phyloP scores from a whole-genome alignment of 768 basidiomycete species.

The Kwoniella shandongensis region DNA sequence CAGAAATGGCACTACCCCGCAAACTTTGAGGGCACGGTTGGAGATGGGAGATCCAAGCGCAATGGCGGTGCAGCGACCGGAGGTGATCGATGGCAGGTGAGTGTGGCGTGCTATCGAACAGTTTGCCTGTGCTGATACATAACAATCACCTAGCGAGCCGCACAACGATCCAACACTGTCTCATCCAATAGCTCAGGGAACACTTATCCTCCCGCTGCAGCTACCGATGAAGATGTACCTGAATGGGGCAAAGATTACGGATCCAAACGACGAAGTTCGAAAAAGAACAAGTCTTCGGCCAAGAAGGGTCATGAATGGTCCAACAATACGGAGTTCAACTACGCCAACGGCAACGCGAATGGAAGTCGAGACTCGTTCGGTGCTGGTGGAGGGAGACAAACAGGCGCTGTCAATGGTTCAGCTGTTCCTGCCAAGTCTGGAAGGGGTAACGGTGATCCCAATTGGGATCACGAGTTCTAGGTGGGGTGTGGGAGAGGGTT shows the following conservation, averaged over 20 bases:
- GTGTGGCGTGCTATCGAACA: neutral
- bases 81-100: conserved; percentile 43
- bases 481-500: neutral
- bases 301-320: conserved; percentile 19
- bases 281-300: conserved; percentile 20
- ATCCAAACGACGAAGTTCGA: conserved; percentile 23
- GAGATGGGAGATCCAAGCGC: conserved; percentile 27
- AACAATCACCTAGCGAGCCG: conserved; percentile 17
- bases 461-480: conserved; percentile 33
- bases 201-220: conserved; percentile 25
- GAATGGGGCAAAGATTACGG: conserved; percentile 55
- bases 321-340: neutral
- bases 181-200: conserved; percentile 12
- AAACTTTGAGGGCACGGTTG: conserved; percentile 53
- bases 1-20: conserved; percentile 53
- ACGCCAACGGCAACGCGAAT: conserved; percentile 5
- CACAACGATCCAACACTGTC: conserved; percentile 16
- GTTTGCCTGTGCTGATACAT: too few relatives aligned
- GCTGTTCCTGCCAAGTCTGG: neutral
- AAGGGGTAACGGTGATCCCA: conserved; percentile 18
- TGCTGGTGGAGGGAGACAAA: conserved; percentile 1
- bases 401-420: neutral
- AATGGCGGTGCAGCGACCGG: conserved; percentile 13
- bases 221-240: conserved; percentile 47
- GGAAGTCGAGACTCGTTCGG: neutral